A percentile compares a stretch with the other conserved stretches of the same genome.
Evolutionary conservation across 108 stramenopile species (phyloP).

Genomic region (Tribonema minus): DNA sequence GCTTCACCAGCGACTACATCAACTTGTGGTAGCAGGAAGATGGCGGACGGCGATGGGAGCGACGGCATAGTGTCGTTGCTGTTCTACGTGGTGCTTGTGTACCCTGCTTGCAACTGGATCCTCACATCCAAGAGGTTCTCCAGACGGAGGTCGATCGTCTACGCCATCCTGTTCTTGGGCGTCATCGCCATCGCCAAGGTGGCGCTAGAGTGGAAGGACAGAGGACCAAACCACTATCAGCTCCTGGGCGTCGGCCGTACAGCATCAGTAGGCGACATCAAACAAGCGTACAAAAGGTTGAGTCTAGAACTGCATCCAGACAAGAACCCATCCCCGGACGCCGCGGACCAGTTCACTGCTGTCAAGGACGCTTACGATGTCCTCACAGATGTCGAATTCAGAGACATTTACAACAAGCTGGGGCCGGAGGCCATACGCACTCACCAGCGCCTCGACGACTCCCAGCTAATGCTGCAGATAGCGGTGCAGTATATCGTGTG

Average conservation of each 20-base stretch:
- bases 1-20: too few species aligned
- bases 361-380: slow-evolving; percentile 87
- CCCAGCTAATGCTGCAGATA: slow-evolving; percentile 74
- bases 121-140: slow-evolving; percentile 86
- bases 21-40: too few species aligned
- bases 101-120: slow-evolving; percentile 91
- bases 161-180: slow-evolving; percentile 85
- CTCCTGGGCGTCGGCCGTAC: slow-evolving; percentile 67
- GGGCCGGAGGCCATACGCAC: slow-evolving; percentile 67
- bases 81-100: slow-evolving; percentile 91
- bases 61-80: too few species aligned
- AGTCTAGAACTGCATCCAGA: slow-evolving; percentile 91
- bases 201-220: slow-evolving; percentile 61
- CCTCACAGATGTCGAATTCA: slow-evolving; percentile 85
- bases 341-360: slow-evolving; percentile 83
- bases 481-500: slow-evolving; percentile 86
- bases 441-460: slow-evolving; percentile 79
- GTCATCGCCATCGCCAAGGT: slow-evolving; percentile 75
- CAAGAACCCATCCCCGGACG: slow-evolving; percentile 84
- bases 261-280: too few species aligned
- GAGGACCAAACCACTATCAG: slow-evolving; percentile 83
- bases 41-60: too few species aligned
- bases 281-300: slow-evolving; percentile 89
- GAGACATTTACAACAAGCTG: slow-evolving; percentile 96
- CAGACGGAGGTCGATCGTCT: slow-evolving; percentile 80